These are phyloP conservation scores for Diplodia scrobiculata DNA, from an alignment of 2,329 filamentous ascomycete species.

Conservation along the genomic window DNA sequence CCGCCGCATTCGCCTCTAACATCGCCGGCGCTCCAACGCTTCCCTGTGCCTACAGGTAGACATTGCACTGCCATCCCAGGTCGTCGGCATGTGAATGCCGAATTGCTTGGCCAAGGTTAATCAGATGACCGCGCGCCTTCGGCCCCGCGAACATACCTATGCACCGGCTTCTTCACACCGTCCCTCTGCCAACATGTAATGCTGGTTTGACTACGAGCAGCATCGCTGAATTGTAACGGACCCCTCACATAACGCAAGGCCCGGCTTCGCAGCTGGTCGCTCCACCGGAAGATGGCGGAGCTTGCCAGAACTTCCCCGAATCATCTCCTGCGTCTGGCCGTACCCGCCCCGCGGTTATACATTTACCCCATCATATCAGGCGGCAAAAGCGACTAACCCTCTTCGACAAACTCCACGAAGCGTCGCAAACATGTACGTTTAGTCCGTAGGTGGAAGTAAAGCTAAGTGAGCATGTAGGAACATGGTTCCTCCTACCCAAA, in stretches of 20 bases:
- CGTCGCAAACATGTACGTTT: not conserved
- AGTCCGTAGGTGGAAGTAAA: no score
- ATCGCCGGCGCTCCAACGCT: not conserved
- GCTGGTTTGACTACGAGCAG: not conserved
- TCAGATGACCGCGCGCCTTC: slow-evolving; percentile 11
- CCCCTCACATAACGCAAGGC: not conserved
- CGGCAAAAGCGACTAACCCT: not conserved
- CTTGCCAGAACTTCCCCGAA: not conserved
- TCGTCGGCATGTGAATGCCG: slow-evolving; percentile 18
- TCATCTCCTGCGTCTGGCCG: slow-evolving; percentile 1
- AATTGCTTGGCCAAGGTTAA: not conserved
- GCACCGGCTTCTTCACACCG: not conserved
- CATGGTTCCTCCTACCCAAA: no score
- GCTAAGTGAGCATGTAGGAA: no score
- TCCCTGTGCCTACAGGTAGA: not conserved
- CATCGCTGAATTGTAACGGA: not conserved
- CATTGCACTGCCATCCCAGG: not conserved
- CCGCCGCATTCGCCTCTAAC: not conserved
- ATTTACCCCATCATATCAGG: not conserved
- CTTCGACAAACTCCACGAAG: not conserved
- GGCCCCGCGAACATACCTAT: not conserved
- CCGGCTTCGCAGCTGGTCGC: not conserved
- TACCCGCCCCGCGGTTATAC: not conserved
- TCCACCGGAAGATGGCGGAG: not conserved
- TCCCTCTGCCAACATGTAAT: not conserved